phyloP scores from a whole-genome alignment of 345 rosid genomes.

The Salix dunnii region DNA sequence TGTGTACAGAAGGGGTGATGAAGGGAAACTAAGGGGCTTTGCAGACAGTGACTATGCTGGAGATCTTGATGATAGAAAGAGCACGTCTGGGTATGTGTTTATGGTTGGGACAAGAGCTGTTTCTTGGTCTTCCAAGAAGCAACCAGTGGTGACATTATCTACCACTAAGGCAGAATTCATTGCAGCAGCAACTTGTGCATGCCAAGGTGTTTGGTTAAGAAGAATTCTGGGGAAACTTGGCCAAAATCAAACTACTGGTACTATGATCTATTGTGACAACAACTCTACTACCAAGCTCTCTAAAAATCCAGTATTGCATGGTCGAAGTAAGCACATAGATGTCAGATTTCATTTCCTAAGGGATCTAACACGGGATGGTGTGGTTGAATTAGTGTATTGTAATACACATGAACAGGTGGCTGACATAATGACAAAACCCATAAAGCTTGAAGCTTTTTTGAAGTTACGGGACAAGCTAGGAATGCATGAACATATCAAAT shows the following conservation, averaged over 20 bases:
- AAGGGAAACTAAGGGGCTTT: too few relatives aligned
- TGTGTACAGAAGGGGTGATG: too few relatives aligned
- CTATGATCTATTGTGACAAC: background rate
- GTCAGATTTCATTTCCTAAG: background rate
- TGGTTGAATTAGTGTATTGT: background rate
- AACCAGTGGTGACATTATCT: too few relatives aligned
- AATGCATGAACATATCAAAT: too few relatives aligned
- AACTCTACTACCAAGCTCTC: background rate
- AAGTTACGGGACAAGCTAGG: too few relatives aligned
- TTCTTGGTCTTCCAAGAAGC: background rate
- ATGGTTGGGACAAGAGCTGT: background rate
- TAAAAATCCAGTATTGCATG: background rate
- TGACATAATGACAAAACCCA: background rate
- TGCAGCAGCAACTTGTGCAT: background rate
- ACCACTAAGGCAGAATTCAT: background rate
- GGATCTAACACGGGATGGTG: background rate
- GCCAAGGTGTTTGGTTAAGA: background rate
- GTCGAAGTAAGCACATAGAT: conserved; percentile 4
- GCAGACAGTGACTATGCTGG: too few relatives aligned
- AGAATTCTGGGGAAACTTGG: background rate
- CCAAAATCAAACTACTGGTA: background rate
- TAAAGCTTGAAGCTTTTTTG: background rate
- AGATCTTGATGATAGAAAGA: too few relatives aligned
- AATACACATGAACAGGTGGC: background rate
- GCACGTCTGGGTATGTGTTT: too few relatives aligned